Evolutionary conservation across 768 basidiomycete species (phyloP), one percentile per base, ranked within the genome.

Genomic region (Postia placenta): DNA sequence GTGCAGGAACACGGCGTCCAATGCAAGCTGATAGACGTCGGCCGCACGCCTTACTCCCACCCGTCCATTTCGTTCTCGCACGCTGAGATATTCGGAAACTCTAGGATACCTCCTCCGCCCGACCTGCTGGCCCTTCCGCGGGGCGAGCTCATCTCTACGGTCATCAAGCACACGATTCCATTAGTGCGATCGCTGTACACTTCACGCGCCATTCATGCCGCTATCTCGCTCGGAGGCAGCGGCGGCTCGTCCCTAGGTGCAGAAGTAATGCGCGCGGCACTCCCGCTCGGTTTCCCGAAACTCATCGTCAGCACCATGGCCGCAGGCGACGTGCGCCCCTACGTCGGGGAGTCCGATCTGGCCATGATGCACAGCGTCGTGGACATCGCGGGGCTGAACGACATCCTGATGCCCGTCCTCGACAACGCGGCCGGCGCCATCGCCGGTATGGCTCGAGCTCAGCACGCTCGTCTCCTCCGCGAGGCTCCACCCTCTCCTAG

Each of bases 221-320:
- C 53, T 20, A 11, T 57, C 12, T 47, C 53, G 1, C 44, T 57
- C 1, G 56, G 56, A 2, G 56, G 56, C 36, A 54, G 53, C 17
- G 51, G 56, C 30, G 56, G 56, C 22, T 54, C 56, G 19, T 44
- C 53, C 12, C 53, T 57, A 28, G 50, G 50, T 2, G 56, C 50
- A n/a, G 53, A 35, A 24, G 56, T 48, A 11, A 52, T 57, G 53
- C 45, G 48, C 17, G 40, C 48, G 2, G 37, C 20, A 12, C 50
- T 57, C 33, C 56, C 56, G 11, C 48, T 57, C 48, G 56, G 56
- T 15, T 57, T 57, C 42, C 53, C 53, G 20, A 57, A 57, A 47
- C 53, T 57, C 45, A 51, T 57, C 41, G 56, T 54, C 45, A 54
- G 53, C 56, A 57, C 56, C 33, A 52, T 57, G 48, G 56, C 53